Evolutionary conservation across 2,329 filamentous ascomycete species (phyloP).

Genomic region (Hymenoscyphus linearis): DNA sequence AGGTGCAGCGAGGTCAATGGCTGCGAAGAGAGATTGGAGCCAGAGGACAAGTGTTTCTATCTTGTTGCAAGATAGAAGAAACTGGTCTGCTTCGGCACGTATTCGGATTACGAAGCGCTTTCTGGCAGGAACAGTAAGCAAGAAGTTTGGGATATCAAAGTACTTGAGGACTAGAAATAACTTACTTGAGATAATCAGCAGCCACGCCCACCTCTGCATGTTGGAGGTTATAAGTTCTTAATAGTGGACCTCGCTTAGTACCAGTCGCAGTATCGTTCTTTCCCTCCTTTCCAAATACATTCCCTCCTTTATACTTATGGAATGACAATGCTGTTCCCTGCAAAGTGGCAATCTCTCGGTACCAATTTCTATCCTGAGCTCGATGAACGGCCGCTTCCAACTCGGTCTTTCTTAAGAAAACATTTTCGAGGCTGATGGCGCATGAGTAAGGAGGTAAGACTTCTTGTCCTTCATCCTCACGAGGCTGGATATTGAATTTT

Average conservation of each 20-base stretch:
- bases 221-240: slow-evolving; percentile 66
- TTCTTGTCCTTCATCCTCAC: slow-evolving; percentile 39
- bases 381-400: slow-evolving; percentile 59
- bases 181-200: slow-evolving; percentile 64
- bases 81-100: slow-evolving; percentile 68
- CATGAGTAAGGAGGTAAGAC: slow-evolving; percentile 52
- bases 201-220: slow-evolving; percentile 73
- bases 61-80: slow-evolving; percentile 61
- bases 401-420: slow-evolving; percentile 61
- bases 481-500: slow-evolving; percentile 31
- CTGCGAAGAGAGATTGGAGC: slow-evolving; percentile 65
- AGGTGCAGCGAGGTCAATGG: slow-evolving; percentile 64
- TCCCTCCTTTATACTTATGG: slow-evolving; percentile 54
- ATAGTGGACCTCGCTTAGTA: slow-evolving; percentile 48
- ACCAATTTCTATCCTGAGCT: slow-evolving; percentile 59
- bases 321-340: slow-evolving; percentile 65
- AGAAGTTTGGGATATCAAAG: not conserved
- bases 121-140: slow-evolving; percentile 8
- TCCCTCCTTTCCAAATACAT: slow-evolving; percentile 44
- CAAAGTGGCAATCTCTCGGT: slow-evolving; percentile 56
- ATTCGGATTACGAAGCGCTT: slow-evolving; percentile 63
- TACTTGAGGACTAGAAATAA: slow-evolving; percentile 15
- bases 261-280: slow-evolving; percentile 47
- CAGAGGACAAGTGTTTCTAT: slow-evolving; percentile 62
- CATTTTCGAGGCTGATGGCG: slow-evolving; percentile 48